Evolutionary conservation across 1,284 basidiomycete species (phyloP).

Genomic region (Papiliotrema laurentii): DNA sequence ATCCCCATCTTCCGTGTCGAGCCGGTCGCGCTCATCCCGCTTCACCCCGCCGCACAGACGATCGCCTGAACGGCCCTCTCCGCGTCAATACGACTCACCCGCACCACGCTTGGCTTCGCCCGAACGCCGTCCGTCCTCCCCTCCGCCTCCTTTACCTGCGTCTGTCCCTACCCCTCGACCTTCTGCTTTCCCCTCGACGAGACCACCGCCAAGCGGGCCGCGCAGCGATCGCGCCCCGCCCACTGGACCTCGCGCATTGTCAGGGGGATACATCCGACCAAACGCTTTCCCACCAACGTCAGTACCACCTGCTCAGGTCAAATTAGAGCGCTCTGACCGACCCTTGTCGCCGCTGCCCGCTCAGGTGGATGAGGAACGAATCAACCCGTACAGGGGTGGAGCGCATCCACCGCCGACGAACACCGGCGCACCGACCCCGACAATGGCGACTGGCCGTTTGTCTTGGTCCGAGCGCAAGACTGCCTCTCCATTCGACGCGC

Average conservation of each 20-base stretch:
- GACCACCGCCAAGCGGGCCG: neutral
- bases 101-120: neutral
- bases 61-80: slow-evolving; percentile 1
- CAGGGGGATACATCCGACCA: neutral
- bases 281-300: too few species aligned
- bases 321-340: too few species aligned
- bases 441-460: too few species aligned
- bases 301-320: too few species aligned
- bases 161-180: neutral
- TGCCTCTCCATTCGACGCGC: too few species aligned
- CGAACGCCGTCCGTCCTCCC: neutral
- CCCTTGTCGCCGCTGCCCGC: too few species aligned
- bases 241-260: neutral
- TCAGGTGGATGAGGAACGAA: too few species aligned
- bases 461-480: too few species aligned
- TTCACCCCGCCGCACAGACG: slow-evolving; percentile 9
- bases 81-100: neutral
- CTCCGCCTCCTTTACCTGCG: neutral
- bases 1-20: slow-evolving; percentile 1
- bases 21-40: slow-evolving; percentile 13
- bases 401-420: too few species aligned
- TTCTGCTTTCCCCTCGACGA: neutral
- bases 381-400: too few species aligned
- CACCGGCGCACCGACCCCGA: too few species aligned
- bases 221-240: neutral